phyloP scores from a whole-genome alignment of 306 rosid genomes.

The apple (Malus domestica) region ASM211411v1 NC_041798.1:25752001-25752500 shows the following conservation, averaged over 20 bases:
- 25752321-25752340: slow-evolving; percentile 46
- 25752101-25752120: slow-evolving; percentile 97
- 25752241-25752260: slow-evolving; percentile 80
- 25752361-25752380: background rate
- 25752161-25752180: slow-evolving; percentile 96
- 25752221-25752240: slow-evolving; percentile 94
- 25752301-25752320: slow-evolving; percentile 80
- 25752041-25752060: slow-evolving; percentile 56
- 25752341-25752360: slow-evolving; percentile 12
- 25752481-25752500: background rate
- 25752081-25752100: slow-evolving; percentile 94
- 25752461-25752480: background rate
- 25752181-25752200: slow-evolving; percentile 99
- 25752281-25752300: slow-evolving; percentile 84
- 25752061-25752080: slow-evolving; percentile 51
- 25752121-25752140: slow-evolving; percentile 89
- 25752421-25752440: background rate
- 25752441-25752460: background rate
- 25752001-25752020: slow-evolving; percentile 58
- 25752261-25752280: slow-evolving; percentile 96
- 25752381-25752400: background rate
- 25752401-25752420: background rate
- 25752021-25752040: slow-evolving; percentile 52
- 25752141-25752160: slow-evolving; percentile 98
- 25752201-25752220: slow-evolving; percentile 95